Base-by-base conservation (phyloP, 441 rosid genomes). In the Erysimum pusillum region DNA sequence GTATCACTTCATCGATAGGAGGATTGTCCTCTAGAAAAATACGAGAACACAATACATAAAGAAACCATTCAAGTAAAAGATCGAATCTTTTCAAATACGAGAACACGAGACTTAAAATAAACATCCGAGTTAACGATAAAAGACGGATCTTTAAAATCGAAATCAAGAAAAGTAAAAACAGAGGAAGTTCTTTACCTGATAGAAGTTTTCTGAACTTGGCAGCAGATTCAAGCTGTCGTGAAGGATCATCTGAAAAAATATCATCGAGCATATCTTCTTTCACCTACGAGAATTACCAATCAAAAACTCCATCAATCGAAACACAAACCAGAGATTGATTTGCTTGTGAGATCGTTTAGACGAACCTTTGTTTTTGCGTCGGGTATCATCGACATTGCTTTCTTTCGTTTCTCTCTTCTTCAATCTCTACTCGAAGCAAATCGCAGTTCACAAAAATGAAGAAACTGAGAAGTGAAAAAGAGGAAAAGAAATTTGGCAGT, bases 1-100 rank as follows among this genome's bases (percentile, higher is more conserved):
- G 81, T 54, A 93, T 89, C 71, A 93, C 96, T 79, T 89, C 92
- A 32, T 90, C 92, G 46, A 90, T 90, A 11, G 91, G 96, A n/a
- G n/a, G n/a, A n/a, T n/a, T n/a, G n/a, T n/a, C n/a, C n/a, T n/a
- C n/a, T n/a, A n/a, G n/a, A n/a, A n/a, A n/a, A n/a, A n/a, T n/a
- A n/a, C n/a, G n/a, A n/a, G n/a, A n/a, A n/a, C n/a, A n/a, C n/a
- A n/a, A n/a, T n/a, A n/a, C n/a, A n/a, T n/a, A n/a, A n/a, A n/a
- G n/a, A n/a, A n/a, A n/a, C n/a, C n/a, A n/a, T n/a, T n/a, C n/a
- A n/a, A n/a, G n/a, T n/a, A n/a, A n/a, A n/a, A n/a, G n/a, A n/a
- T n/a, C n/a, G n/a, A n/a, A n/a, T n/a, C n/a, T n/a, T n/a, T n/a
- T n/a, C n/a, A 69, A 13, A 51, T 34, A 6, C 36, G 4, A 35